Evolutionary conservation across 1,139 yeast species (phyloP), one percentile per base, ranked within the genome.

Genomic region (Scheffersomyces segobiensis): DNA sequence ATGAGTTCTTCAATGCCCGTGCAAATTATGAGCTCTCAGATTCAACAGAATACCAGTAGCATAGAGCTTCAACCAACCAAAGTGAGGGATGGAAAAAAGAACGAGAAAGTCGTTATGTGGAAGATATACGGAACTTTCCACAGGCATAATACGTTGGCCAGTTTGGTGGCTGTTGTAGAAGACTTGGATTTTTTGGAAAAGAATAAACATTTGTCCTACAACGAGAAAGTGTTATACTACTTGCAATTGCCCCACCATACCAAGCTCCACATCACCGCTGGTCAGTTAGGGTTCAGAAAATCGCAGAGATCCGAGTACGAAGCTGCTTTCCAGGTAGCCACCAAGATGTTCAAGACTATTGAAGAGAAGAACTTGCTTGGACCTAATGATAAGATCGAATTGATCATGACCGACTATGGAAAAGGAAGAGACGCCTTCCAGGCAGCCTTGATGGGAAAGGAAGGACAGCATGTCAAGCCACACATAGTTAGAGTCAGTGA

Each of bases 261-360:
- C 52, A 82, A 85, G 64, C 72, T 88, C 56, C 85, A 88, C 51
- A 77, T 91, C 56, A 82, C 89, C 26, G 88, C 93, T 0, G 96
- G 96, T 55, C 84, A 83, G 69, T 76, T 89, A 59, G 96, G 96
- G 6, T 89, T 89, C 74, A 83, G 91, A 68, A 88, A 89, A 69
- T 85, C 91, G 10, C 90, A 89, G 59, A 84, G 97, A 75, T 91
- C 96, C 56, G 97, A 93, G 72, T 91, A 91, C 70, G 99, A 93
- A 75, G 98, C 97, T 1, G 91, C 89, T n/a, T 93, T 89, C 79
- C 97, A 93, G 71, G 90, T 95, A 14, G 80, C 93, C 22, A 79
- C 93, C 8, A 84, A 85, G 63, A 81, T 91, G 79, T 92, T 93
- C 74, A 83, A 87, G 63, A 74, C 83, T 62, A 90, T 93, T 67